Evolutionary conservation across 75 land plant species (phyloP).

Genomic region (Cupressus sempervirens): DNA sequence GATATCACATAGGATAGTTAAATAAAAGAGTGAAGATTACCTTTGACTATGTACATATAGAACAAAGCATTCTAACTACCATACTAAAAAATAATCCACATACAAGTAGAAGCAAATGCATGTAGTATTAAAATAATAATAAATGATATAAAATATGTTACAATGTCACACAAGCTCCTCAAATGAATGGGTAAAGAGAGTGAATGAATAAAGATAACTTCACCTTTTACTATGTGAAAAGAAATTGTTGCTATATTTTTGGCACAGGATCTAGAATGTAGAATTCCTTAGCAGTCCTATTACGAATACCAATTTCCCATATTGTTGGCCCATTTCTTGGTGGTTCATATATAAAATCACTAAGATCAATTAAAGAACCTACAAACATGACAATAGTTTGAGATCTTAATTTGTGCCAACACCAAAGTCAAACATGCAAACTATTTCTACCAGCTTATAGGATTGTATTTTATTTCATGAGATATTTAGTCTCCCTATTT

Average conservation of each 20-base stretch:
- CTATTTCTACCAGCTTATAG: background rate
- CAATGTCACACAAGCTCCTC: background rate
- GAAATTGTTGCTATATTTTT: slow-evolving; percentile 34
- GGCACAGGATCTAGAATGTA: slow-evolving; percentile 36
- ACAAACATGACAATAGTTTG: background rate
- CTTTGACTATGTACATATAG: slow-evolving; percentile 36
- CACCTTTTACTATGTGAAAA: slow-evolving; percentile 36
- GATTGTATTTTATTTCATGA: no score
- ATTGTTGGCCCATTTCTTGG: slow-evolving; percentile 47
- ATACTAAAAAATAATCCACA: background rate
- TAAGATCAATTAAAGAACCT: slow-evolving; percentile 39
- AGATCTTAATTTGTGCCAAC: background rate
- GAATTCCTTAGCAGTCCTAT: slow-evolving; percentile 39
- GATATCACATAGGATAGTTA: background rate
- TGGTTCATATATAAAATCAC: slow-evolving; percentile 30
- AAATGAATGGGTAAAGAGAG: slow-evolving; percentile 8
- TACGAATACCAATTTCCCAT: slow-evolving; percentile 55
- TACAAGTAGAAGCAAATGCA: background rate
- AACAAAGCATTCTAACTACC: background rate
- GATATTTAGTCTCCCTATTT: no score
- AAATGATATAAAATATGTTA: background rate
- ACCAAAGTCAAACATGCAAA: background rate
- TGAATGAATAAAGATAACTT: no score
- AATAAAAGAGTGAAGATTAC: slow-evolving; percentile 11
- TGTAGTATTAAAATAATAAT: background rate